phyloP scores from a whole-genome alignment of 768 basidiomycete genomes.

The Mycena kentingensis region DNA sequence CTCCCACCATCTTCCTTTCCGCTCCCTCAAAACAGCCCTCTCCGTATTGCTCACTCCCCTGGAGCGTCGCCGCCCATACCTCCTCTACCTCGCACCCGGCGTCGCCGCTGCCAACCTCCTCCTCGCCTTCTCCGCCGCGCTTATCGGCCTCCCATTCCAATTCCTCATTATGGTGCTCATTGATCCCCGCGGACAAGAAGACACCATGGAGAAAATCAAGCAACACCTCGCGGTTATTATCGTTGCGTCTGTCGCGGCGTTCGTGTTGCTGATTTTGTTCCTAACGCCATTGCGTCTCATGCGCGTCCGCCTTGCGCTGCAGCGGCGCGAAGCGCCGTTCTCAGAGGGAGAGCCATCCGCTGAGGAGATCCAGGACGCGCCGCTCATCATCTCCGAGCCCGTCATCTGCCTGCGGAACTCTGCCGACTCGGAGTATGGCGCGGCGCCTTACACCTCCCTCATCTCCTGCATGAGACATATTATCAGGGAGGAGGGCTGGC shows the following conservation, averaged over 20 bases:
- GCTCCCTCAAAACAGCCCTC: background rate
- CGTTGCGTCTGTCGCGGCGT: background rate
- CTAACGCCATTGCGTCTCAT: background rate
- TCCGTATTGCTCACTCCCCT: background rate
- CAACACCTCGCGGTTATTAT: background rate
- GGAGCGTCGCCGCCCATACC: background rate
- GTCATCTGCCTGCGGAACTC: background rate
- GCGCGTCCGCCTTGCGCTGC: background rate
- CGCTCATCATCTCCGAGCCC: background rate
- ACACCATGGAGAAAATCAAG: background rate
- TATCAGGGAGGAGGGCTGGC: background rate
- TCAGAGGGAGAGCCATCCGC: background rate
- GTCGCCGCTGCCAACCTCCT: background rate
- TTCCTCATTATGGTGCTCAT: background rate
- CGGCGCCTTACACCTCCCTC: background rate
- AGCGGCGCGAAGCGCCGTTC: background rate
- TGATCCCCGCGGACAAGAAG: background rate
- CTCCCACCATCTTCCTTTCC: background rate
- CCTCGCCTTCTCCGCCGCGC: background rate
- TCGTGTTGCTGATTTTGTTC: background rate
- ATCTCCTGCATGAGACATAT: background rate
- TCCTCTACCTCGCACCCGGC: constrained; percentile 6
- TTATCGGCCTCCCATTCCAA: background rate
- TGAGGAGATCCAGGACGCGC: background rate
- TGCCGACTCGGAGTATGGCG: background rate